Evolutionary conservation across 2,329 filamentous ascomycete genomes (phyloP), one percentile per base, ranked within the genome.

Genomic region (Parastagonospora avenae): DNA sequence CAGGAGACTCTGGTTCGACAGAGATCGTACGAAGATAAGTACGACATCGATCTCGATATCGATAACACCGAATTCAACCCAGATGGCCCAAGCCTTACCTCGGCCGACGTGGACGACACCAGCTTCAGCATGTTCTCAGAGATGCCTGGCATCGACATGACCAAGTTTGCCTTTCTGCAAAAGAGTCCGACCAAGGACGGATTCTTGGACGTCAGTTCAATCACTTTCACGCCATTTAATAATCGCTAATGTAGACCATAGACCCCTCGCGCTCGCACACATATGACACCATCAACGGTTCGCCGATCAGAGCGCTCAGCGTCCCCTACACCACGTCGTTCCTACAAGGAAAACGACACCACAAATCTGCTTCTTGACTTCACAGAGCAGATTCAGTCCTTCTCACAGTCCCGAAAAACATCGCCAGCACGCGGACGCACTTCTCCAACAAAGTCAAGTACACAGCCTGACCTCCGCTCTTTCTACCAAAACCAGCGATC

Each of bases 91-190:
- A 67, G 68, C 4, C 41, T 62, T 14, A 68, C 57, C 45, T 71
- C 49, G 42, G 71, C 48, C 73, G 79, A 60, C 59, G 60, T 80
- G 10, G 88, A 91, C 59, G 87, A 91, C 61, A 89, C 86, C 76
- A 88, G 83, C 66, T 89, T 96, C 70, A 96, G 91, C 77, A 86
- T 83, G 10, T 97, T 97, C 74, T 97, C 93, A 1, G 91, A 91
- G 8, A 85, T 96, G 46, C 91, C 91, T 5, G 80, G 80, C 46
- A 70, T 78, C 14, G 91, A 93, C 64, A 85, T 94, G 85, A 94
- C 91, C 15, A 86, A 87, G 64, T 91, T 95, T 65, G 87, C 90
- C 8, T 86, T 86, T 57, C 76, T 94, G 47, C 85, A 87, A 48
- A 84, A 88, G 55, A 72, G 77, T 50, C 80, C 80, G 29, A 72